These are phyloP conservation scores for Firmiana major DNA, from an alignment of 345 rosid genomes.

Conservation along the genomic window DNA sequence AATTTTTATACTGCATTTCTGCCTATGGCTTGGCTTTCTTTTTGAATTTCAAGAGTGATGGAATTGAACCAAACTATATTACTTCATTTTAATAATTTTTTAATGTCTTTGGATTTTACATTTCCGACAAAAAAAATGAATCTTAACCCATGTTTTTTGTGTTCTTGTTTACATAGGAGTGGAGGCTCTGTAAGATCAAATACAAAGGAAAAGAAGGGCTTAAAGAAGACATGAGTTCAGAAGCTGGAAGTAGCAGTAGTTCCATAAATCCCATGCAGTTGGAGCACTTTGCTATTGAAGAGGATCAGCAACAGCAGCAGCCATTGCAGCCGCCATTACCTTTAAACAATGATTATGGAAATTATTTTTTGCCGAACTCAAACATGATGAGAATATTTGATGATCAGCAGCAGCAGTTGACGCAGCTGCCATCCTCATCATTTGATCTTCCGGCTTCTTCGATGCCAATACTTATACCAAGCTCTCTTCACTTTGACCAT, in stretches of 20 bases:
- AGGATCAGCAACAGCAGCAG: neutral
- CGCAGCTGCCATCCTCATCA: neutral
- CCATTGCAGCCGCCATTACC: neutral
- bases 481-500: neutral
- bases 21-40: too few species aligned
- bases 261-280: neutral
- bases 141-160: too few species aligned
- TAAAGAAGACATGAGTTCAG: neutral
- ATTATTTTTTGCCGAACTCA: neutral
- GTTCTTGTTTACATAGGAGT: neutral
- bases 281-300: neutral
- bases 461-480: neutral
- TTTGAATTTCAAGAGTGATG: too few species aligned
- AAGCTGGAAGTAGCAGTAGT: neutral
- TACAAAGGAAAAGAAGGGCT: conserved; percentile 6
- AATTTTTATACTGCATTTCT: too few species aligned
- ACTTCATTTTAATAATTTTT: too few species aligned
- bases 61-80: too few species aligned
- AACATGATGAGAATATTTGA: neutral
- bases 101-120: too few species aligned
- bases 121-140: too few species aligned
- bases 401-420: neutral
- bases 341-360: neutral
- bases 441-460: neutral
- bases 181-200: conserved; percentile 12